These are phyloP conservation scores for Melampsora americana DNA, from an alignment of 1,284 basidiomycete species.

Conservation along the genomic window DNA sequence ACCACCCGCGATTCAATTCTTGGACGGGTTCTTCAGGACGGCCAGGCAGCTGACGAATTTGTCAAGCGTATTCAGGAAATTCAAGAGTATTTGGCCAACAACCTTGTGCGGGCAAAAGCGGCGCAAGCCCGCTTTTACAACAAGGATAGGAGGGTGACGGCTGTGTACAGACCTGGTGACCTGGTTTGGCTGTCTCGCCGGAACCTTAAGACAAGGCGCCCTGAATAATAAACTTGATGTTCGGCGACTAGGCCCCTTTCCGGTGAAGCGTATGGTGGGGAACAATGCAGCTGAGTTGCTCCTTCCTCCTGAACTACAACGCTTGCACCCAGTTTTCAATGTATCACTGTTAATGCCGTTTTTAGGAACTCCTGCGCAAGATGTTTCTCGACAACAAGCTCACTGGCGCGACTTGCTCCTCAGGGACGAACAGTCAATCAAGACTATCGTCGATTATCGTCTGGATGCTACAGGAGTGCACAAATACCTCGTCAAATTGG, in stretches of 20 bases:
- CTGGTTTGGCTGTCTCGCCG: background rate
- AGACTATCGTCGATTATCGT: background rate
- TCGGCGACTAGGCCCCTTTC: conserved; percentile 3
- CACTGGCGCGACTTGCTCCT: background rate
- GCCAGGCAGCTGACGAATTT: conserved; percentile 5
- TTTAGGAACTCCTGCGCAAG: background rate
- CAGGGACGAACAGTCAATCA: background rate
- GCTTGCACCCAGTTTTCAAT: conserved; percentile 17
- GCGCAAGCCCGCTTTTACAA: background rate
- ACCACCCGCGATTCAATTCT: conserved; percentile 50
- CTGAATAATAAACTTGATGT: background rate
- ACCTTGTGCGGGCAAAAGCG: background rate
- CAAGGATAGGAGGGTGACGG: background rate
- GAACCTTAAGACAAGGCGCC: background rate
- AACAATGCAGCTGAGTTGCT: too few relatives aligned
- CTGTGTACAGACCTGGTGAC: background rate
- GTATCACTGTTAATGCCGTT: background rate
- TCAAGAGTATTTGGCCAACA: background rate
- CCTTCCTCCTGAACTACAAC: background rate
- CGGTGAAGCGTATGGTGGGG: background rate
- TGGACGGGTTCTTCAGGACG: background rate
- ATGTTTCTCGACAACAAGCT: background rate
- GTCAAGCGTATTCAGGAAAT: background rate
- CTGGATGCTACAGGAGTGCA: background rate
- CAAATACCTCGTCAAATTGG: background rate